phyloP scores from a whole-genome alignment of 768 basidiomycete genomes.

The Phlebiopsis flavidoalba region DNA sequence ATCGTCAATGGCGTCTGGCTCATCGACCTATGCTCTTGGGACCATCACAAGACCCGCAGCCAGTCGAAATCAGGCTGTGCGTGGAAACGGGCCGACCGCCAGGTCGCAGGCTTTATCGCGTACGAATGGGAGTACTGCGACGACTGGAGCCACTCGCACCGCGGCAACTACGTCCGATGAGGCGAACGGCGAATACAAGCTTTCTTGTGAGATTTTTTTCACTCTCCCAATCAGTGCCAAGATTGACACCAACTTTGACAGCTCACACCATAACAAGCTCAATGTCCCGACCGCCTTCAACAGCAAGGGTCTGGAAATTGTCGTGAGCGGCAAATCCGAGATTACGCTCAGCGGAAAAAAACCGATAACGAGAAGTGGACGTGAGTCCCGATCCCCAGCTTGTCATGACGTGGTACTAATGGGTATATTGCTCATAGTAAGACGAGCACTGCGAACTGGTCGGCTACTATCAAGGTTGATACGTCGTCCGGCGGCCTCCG shows the following conservation, averaged over 20 bases:
- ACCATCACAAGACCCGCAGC: constrained; percentile 5
- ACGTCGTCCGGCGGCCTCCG: background rate
- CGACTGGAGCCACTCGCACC: constrained; percentile 14
- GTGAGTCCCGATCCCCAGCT: background rate
- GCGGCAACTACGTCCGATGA: background rate
- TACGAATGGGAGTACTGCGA: constrained; percentile 17
- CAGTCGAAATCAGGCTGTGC: background rate
- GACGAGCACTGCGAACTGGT: background rate
- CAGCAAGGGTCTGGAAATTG: background rate
- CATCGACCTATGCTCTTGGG: constrained; percentile 14
- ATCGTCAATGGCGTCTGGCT: constrained; percentile 14
- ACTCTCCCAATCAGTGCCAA: background rate
- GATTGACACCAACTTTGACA: background rate
- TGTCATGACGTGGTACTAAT: background rate
- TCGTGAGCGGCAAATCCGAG: background rate
- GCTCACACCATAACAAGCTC: background rate
- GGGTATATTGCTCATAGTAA: background rate
- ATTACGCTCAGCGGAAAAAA: background rate
- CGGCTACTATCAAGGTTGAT: background rate
- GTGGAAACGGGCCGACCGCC: background rate
- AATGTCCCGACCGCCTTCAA: background rate
- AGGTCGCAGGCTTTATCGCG: background rate
- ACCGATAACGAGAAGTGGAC: background rate
- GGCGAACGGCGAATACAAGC: background rate
- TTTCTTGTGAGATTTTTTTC: background rate